phyloP scores from a whole-genome alignment of 176 grass and related monocot species.

The Carex kokanica region DNA sequence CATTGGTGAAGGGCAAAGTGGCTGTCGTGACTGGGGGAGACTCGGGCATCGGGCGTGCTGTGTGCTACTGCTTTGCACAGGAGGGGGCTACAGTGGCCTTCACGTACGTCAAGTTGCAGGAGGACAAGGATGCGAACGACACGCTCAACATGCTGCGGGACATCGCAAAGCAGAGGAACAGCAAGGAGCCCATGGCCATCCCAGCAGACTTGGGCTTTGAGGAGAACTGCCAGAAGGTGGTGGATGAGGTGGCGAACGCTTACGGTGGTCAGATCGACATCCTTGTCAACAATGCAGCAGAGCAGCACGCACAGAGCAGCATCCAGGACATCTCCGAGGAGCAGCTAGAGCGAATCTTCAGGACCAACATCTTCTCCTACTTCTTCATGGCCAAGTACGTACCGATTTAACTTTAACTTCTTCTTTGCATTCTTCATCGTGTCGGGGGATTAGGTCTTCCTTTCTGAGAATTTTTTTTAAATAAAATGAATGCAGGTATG shows the following conservation, averaged over 20 bases:
- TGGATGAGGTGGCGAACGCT: slow-evolving; percentile 39
- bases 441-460: background rate
- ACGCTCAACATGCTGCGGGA: slow-evolving; percentile 51
- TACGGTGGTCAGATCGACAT: slow-evolving; percentile 56
- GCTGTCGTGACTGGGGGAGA: slow-evolving; percentile 80
- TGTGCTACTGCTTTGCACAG: slow-evolving; percentile 65
- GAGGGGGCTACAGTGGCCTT: slow-evolving; percentile 82
- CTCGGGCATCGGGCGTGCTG: slow-evolving; percentile 79
- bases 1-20: slow-evolving; percentile 51
- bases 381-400: slow-evolving; percentile 43
- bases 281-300: slow-evolving; percentile 67
- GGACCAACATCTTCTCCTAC: slow-evolving; percentile 79
- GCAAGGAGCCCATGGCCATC: slow-evolving; percentile 42
- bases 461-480: too few relatives aligned
- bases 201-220: slow-evolving; percentile 71
- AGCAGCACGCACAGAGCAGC: slow-evolving; percentile 50
- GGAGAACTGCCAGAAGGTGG: slow-evolving; percentile 52
- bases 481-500: slow-evolving; percentile 21
- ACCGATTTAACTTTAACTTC: background rate
- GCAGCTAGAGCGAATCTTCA: slow-evolving; percentile 64
- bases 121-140: slow-evolving; percentile 60
- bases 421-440: background rate
- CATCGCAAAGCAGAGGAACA: slow-evolving; percentile 25
- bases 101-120: slow-evolving; percentile 52
- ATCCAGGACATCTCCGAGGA: slow-evolving; percentile 50